Base-by-base conservation (phyloP, 75 land plant species). In the Gnetum montanum region DNA sequence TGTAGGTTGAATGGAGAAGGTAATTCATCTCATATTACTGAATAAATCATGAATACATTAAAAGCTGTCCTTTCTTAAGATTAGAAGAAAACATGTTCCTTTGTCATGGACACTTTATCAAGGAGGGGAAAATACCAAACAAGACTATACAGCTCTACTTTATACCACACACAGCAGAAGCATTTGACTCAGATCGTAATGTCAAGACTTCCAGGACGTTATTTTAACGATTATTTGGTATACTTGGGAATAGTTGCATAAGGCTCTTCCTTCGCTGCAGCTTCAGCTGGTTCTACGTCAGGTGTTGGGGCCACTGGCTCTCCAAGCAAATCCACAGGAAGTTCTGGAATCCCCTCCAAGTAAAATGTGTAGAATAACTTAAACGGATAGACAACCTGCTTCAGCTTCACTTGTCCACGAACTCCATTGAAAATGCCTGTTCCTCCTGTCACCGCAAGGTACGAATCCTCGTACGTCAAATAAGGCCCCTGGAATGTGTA, bases 311-410 rank as follows among this genome's bases (percentile, higher is more conserved):
- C 50, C 15, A 85, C 84, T 1, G 69, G 79, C 33, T 38, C 35
- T 33, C 60, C 50, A 3, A 63, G 44, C 18, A 92, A 67, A 34
- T 79, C 85, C 0, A n/a, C 49, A 0, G 97, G 97, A 34, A 92
- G 56, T 1, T 73, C 79, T 7, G 49, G 28, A 18, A 92, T 81
- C n/a, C 86, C 97, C 59, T 74, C 65, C 31, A 92, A 50, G 57
- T 78, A 71, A 68, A 88, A 92, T 0, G 84, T 81, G 74, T 92
- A 92, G 74, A 88, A 88, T 38, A 92, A 49, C 83, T 81, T 84
- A 73, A 71, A 69, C 2, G 97, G 97, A 65, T 81, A 88, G 1
- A 83, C 55, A 49, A 92, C 30, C 58, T 92, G 87, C 20, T 76
- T 77, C 34, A 88, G 65, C 69, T 76, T 81, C 49, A 88, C 97